Conservation (phyloP, 2,329 filamentous ascomycete genomes). For the Paecilomyces niveus region DNA sequence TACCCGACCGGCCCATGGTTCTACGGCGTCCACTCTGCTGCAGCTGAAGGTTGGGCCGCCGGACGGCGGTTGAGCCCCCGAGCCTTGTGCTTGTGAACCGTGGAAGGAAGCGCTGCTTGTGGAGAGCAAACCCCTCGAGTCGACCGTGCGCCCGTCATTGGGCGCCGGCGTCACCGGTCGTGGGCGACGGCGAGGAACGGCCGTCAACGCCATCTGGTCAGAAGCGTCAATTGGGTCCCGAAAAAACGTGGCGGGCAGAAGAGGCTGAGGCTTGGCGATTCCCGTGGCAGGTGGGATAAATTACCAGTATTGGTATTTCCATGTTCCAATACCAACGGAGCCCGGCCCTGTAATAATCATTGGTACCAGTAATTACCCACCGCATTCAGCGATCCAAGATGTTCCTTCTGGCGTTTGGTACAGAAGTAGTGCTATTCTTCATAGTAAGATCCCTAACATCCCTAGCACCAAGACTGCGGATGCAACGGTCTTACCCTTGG, state of each 20-base stretch:
- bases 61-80: background rate
- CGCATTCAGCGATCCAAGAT: too few species aligned
- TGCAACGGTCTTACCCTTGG: background rate
- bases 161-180: background rate
- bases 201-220: background rate
- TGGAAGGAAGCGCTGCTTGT: background rate
- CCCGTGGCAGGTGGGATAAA: background rate
- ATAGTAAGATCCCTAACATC: background rate
- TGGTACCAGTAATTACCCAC: background rate
- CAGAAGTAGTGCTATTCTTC: too few species aligned
- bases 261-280: background rate
- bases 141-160: background rate
- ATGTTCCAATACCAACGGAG: background rate
- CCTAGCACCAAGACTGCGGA: background rate
- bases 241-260: slow-evolving; percentile 3
- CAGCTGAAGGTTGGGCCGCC: background rate
- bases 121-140: background rate
- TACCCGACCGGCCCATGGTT: background rate
- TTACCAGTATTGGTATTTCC: background rate
- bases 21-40: background rate
- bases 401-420: too few species aligned
- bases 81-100: background rate
- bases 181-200: background rate
- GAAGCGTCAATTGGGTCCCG: slow-evolving; percentile 3
- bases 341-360: background rate